Percentiles rank a stretch among this genome's conserved stretches.
Evolutionary conservation across 306 rosid species (phyloP).

Genomic region (Medicago arabica): DNA sequence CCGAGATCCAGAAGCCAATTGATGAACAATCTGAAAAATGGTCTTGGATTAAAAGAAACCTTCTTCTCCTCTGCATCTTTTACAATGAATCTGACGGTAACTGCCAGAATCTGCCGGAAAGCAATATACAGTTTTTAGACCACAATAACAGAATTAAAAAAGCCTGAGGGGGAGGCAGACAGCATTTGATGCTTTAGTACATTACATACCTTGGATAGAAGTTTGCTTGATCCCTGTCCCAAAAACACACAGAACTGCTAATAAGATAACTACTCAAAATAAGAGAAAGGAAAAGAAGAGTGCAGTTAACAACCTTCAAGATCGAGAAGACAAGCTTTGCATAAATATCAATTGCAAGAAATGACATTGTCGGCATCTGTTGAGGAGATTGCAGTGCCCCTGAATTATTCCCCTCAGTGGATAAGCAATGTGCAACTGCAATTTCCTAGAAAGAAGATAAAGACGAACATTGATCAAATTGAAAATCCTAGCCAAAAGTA

Average conservation of each 20-base stretch:
- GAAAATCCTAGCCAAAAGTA: slow-evolving; percentile 8
- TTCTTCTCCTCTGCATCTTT: slow-evolving; percentile 95
- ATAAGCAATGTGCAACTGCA: slow-evolving; percentile 78
- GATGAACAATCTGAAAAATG: slow-evolving; percentile 89
- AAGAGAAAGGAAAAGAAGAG: neutral
- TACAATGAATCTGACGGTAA: slow-evolving; percentile 74
- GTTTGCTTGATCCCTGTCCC: slow-evolving; percentile 82
- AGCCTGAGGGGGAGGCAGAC: neutral
- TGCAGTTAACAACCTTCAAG: slow-evolving; percentile 65
- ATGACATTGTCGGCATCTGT: slow-evolving; percentile 70
- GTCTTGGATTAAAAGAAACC: slow-evolving; percentile 81
- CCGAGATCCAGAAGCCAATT: slow-evolving; percentile 94
- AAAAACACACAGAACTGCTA: slow-evolving; percentile 37
- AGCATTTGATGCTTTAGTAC: neutral
- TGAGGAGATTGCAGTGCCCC: slow-evolving; percentile 76
- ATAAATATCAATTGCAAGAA: slow-evolving; percentile 87
- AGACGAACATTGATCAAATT: neutral
- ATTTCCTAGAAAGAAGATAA: slow-evolving; percentile 61
- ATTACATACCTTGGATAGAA: slow-evolving; percentile 72
- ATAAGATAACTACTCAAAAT: slow-evolving; percentile 11
- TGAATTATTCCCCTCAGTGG: slow-evolving; percentile 73
- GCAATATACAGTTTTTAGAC: slow-evolving; percentile 37
- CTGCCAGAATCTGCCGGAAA: slow-evolving; percentile 72
- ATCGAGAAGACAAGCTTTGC: slow-evolving; percentile 82
- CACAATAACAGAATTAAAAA: slow-evolving; percentile 18